Evolutionary conservation across 257 asterid genomes (phyloP).

Genomic region (Cruciata laevipes): DNA sequence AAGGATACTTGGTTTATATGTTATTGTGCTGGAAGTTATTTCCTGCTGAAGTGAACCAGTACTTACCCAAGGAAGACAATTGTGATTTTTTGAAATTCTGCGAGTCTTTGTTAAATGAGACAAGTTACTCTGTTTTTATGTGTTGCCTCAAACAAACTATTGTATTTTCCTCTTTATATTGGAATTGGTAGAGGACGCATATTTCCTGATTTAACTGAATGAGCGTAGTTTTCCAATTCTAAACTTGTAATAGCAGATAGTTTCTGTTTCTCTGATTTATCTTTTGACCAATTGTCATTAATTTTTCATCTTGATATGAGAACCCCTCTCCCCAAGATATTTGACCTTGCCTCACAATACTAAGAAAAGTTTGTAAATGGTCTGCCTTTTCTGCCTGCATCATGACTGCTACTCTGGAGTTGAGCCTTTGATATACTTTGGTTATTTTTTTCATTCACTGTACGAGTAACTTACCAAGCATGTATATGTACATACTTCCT

Average conservation of each 20-base stretch:
- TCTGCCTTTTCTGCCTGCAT: neutral
- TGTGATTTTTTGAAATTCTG: neutral
- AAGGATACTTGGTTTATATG: neutral
- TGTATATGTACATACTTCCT: constrained; percentile 14
- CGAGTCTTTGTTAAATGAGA: neutral
- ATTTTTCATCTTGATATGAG: neutral
- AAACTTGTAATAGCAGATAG: neutral
- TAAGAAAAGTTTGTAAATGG: neutral
- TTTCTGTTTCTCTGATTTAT: neutral
- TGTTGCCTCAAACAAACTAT: neutral
- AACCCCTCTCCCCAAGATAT: neutral
- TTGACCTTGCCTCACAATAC: neutral
- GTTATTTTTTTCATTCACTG: no score
- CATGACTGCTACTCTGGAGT: no score
- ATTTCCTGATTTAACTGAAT: neutral
- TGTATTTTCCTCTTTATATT: neutral
- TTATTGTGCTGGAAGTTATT: neutral
- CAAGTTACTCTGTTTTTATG: neutral
- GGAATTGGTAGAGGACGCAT: neutral
- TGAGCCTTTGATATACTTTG: neutral
- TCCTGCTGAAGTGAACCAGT: neutral
- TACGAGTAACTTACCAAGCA: neutral
- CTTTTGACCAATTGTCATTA: constrained; percentile 1
- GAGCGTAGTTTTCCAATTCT: neutral
- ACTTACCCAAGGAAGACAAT: neutral